These are phyloP conservation scores for Phlyctochytrium bullatum DNA, from an alignment of 192 early-diverging fungal genomes.

Conservation along the genomic window DNA sequence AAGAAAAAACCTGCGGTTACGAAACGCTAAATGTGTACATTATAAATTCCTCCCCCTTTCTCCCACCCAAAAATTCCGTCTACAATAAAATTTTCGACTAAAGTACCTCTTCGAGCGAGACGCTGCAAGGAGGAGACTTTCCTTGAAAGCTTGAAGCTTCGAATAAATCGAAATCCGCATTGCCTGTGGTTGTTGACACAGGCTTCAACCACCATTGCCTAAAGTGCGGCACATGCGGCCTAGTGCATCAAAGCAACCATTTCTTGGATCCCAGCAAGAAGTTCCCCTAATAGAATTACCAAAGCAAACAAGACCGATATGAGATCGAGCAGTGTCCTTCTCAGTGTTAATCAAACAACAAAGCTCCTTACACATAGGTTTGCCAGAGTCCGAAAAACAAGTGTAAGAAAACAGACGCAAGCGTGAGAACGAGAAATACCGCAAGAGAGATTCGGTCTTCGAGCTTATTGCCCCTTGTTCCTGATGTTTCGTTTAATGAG, in stretches of 20 bases:
- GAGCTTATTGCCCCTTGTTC: slow-evolving; percentile 39
- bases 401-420: slow-evolving; percentile 18
- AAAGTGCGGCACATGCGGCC: too few species aligned
- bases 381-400: slow-evolving; percentile 37
- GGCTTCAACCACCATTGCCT: too few species aligned
- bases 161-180: too few species aligned
- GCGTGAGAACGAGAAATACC: slow-evolving; percentile 25
- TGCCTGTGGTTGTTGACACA: too few species aligned
- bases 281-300: neutral
- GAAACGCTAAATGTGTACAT: too few species aligned
- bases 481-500: neutral
- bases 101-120: too few species aligned
- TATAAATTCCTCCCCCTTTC: too few species aligned
- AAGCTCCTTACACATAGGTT: slow-evolving; percentile 34
- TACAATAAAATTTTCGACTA: too few species aligned
- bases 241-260: neutral
- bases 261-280: neutral
- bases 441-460: slow-evolving; percentile 25
- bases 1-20: neutral
- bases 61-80: too few species aligned
- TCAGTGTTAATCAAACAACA: neutral
- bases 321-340: neutral
- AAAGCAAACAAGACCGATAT: neutral
- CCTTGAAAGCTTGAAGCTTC: too few species aligned
- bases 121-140: too few species aligned